phyloP scores from a whole-genome alignment of 129 eudicot species.

The sunflower (Helianthus annuus) region DNA sequence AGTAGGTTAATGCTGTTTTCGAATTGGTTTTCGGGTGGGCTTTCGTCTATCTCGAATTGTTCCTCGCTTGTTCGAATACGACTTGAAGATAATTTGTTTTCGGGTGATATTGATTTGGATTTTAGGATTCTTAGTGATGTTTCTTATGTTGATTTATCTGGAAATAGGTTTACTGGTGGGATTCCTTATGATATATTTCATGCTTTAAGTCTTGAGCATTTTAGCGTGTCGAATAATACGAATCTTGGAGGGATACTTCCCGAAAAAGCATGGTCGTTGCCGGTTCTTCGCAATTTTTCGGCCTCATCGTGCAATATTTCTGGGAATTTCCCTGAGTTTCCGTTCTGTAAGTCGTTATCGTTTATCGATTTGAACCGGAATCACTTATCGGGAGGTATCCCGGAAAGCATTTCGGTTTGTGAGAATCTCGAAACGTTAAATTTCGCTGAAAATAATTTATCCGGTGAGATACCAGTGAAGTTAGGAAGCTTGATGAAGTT shows the following conservation, averaged over 20 bases:
- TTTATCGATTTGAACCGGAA: slow-evolving; percentile 61
- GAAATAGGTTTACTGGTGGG: slow-evolving; percentile 71
- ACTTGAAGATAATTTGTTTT: slow-evolving; percentile 72
- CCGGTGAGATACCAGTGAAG: slow-evolving; percentile 54
- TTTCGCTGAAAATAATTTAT: slow-evolving; percentile 59
- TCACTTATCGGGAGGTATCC: slow-evolving; percentile 55
- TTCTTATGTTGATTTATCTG: slow-evolving; percentile 67
- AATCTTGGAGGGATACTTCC: slow-evolving; percentile 79
- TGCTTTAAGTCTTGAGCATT: slow-evolving; percentile 65
- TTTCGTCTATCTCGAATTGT: slow-evolving; percentile 69
- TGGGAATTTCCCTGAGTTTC: slow-evolving; percentile 68
- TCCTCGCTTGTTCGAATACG: slow-evolving; percentile 84
- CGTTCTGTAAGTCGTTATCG: slow-evolving; percentile 49
- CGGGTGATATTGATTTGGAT: slow-evolving; percentile 63
- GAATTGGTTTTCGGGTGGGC: slow-evolving; percentile 68
- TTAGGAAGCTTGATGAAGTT: slow-evolving; percentile 54
- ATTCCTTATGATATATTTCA: slow-evolving; percentile 60
- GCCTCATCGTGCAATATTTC: slow-evolving; percentile 72
- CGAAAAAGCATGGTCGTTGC: slow-evolving; percentile 60
- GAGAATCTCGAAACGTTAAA: slow-evolving; percentile 49
- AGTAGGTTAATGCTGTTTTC: slow-evolving; percentile 73
- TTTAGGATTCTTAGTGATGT: slow-evolving; percentile 46
- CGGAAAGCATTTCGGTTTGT: slow-evolving; percentile 60
- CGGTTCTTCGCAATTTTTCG: slow-evolving; percentile 67
- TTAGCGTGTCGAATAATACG: slow-evolving; percentile 74